A percentile compares a stretch with the other conserved stretches of the same genome.
Conservation (phyloP, 345 rosid species). For the Brassica nigra region DNA sequence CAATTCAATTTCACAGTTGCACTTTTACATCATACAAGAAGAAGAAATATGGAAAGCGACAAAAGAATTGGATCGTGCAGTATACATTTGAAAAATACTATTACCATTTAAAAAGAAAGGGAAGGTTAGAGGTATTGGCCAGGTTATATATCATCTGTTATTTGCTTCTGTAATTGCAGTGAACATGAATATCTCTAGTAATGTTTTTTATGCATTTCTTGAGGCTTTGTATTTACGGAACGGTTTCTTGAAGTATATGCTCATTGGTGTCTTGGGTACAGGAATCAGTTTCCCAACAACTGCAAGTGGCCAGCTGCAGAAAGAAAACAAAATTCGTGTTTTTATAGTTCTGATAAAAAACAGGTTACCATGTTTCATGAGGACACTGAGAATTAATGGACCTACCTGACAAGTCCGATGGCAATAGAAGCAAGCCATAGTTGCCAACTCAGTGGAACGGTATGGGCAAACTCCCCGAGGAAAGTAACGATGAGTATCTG, state of each 20-base stretch:
- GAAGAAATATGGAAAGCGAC: conserved; percentile 21
- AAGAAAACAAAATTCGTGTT: neutral
- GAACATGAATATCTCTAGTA: conserved; percentile 25
- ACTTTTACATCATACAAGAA: conserved; percentile 41
- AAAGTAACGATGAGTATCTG: conserved; percentile 84
- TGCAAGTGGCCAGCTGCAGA: conserved; percentile 95
- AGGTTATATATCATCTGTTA: conserved; percentile 16
- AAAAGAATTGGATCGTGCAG: conserved; percentile 40
- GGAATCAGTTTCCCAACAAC: conserved; percentile 73
- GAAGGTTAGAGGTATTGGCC: conserved; percentile 39
- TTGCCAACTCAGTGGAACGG: conserved; percentile 68
- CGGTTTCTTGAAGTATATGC: conserved; percentile 50
- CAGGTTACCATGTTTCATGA: no score
- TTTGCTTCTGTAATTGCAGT: conserved; percentile 36
- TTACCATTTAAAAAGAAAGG: conserved; percentile 32
- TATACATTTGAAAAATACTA: conserved; percentile 35
- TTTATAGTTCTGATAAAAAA: neutral
- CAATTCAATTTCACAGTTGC: conserved; percentile 40
- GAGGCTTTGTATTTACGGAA: conserved; percentile 44
- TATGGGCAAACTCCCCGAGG: conserved; percentile 73
- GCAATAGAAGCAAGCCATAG: conserved; percentile 69
- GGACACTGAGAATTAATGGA: no score
- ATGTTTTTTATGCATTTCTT: conserved; percentile 33
- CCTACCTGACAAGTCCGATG: conserved; percentile 78
- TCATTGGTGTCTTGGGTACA: conserved; percentile 75